phyloP scores from a whole-genome alignment of 2,329 filamentous ascomycete species.

The Gnomoniopsis smithogilvyi region DNA sequence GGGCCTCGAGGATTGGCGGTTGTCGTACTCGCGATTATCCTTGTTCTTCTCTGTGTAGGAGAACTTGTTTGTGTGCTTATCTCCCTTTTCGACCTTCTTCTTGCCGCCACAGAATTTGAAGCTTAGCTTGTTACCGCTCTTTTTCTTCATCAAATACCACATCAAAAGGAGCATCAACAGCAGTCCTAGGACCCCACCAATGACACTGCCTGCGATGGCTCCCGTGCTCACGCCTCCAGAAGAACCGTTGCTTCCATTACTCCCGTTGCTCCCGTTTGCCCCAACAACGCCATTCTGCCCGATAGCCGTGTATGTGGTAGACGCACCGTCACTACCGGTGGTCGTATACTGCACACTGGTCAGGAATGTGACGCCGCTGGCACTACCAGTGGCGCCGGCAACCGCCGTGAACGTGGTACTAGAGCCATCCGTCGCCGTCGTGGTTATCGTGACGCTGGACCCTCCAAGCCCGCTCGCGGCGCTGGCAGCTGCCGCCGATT shows the following conservation, averaged over 20 bases:
- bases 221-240: conserved; percentile 21
- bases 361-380: conserved; percentile 1
- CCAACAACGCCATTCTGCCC: neutral
- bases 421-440: conserved; percentile 15
- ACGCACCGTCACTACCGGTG: conserved; percentile 14
- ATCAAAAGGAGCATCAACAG: conserved; percentile 22
- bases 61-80: conserved; percentile 6
- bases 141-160: conserved; percentile 24
- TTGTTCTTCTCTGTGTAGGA: conserved; percentile 3
- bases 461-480: conserved; percentile 3
- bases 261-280: neutral
- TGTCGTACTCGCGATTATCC: conserved; percentile 6
- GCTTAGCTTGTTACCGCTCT: conserved; percentile 20
- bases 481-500: conserved; percentile 4
- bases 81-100: conserved; percentile 16
- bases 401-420: conserved; percentile 14
- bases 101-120: conserved; percentile 16
- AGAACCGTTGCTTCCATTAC: neutral
- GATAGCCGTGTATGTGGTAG: conserved; percentile 12
- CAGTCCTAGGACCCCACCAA: conserved; percentile 27
- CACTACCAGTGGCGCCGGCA: conserved; percentile 4
- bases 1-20: neutral
- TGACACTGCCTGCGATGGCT: conserved; percentile 28
- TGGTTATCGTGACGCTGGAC: conserved; percentile 17
- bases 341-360: conserved; percentile 16